These are phyloP conservation scores for Gynostemma pentaphyllum DNA, from an alignment of 306 rosid species.

Conservation along the genomic window DNA sequence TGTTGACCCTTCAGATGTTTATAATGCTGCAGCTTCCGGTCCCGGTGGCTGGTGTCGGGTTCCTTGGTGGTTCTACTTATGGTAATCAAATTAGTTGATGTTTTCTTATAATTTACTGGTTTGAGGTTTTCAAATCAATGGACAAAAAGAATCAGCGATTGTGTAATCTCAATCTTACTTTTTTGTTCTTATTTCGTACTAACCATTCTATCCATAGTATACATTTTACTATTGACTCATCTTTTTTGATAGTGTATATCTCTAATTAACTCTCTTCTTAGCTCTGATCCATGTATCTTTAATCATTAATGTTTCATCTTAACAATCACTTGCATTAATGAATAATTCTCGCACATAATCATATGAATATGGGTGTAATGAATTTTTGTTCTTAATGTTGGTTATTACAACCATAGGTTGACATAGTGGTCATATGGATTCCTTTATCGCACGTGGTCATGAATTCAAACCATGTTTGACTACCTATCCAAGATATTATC, in stretches of 20 bases:
- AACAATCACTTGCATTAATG: neutral
- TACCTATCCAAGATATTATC: too few relatives aligned
- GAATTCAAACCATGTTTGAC: too few relatives aligned
- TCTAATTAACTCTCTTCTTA: too few relatives aligned
- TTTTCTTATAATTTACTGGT: neutral
- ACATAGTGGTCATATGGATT: too few relatives aligned
- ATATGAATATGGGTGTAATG: too few relatives aligned
- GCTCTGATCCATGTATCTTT: neutral
- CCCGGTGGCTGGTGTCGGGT: conserved; percentile 18
- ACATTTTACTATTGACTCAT: neutral
- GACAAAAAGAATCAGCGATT: neutral
- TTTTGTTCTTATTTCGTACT: neutral
- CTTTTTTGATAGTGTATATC: neutral
- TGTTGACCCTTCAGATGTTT: conserved; percentile 61
- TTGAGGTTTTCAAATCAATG: neutral
- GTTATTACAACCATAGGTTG: too few relatives aligned
- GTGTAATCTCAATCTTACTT: neutral
- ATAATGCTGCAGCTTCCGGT: conserved; percentile 28
- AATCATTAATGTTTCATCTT: neutral
- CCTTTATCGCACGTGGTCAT: too few relatives aligned
- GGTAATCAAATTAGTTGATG: conserved; percentile 69
- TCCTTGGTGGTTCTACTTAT: conserved; percentile 62
- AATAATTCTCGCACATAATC: too few relatives aligned
- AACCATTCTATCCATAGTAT: neutral
- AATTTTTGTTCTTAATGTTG: neutral